Evolutionary conservation across 306 rosid species (phyloP), one percentile per base, ranked within the genome.

Genomic region (Fragaria nilgerrensis): DNA sequence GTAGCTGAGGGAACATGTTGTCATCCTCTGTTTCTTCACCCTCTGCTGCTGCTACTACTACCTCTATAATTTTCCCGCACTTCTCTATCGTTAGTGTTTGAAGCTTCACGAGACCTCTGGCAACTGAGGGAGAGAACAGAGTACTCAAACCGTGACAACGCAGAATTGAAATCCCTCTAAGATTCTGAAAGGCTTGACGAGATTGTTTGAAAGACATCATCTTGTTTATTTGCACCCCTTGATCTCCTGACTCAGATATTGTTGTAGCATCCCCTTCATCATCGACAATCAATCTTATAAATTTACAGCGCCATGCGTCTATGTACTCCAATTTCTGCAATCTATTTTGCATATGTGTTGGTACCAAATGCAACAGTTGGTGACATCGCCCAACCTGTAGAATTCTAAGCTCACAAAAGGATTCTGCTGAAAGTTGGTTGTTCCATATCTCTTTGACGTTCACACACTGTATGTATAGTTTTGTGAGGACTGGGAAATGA

Each of bases 141-240:
- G 16, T 7, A 25, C n/a, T 43, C 49, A 39, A 56, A 55, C 52
- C 7, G 3, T 1, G 0, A 39, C 68, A 56, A 1, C 2, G 1
- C 0, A 0, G 1, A 39, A 73, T 15, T 25, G 2, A 0, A 0
- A 56, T 3, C 2, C 14, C 2, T 55, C 17, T 56, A 2, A 56
- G 66, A 68, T 68, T 68, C 52, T 56, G 77, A 56, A 73, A 56
- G 15, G 34, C 52, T 55, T 23, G 66, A 55, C 1, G 32, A 56
- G 29, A 7, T 22, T 8, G 13, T 55, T 55, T n/a, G 62, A n/a
- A 55, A 55, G 4, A 8, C 14, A n/a, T 3, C 29, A 19, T n/a
- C 59, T 53, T 53, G 29, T 55, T 55, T n/a, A n/a, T n/a, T 55
- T 55, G 13, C 23, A 5, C 16, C 22, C 55, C 36, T 70, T 70